A percentile compares a stretch with the other conserved stretches of the same genome.
Conservation (phyloP, 139 green algal species). For the Trebouxia sp. region DNA sequence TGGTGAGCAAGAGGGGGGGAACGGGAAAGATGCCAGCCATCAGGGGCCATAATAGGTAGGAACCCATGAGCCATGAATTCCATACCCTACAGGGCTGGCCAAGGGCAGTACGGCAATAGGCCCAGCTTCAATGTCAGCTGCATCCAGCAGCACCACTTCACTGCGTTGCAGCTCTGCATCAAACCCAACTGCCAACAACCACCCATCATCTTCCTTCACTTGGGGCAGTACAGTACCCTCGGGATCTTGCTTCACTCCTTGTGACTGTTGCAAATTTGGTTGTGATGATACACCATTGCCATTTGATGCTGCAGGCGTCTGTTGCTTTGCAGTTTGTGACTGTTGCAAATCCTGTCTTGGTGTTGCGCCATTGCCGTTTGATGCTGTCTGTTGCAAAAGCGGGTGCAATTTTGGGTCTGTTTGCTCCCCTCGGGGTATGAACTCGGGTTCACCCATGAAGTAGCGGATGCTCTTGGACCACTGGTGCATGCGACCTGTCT, state of each 20-base stretch:
- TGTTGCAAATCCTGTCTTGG: too few species aligned
- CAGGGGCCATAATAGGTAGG: conserved; percentile 25
- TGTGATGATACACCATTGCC: neutral
- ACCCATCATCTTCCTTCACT: conserved; percentile 37
- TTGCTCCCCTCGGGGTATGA: conserved; percentile 23
- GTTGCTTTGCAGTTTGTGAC: too few species aligned
- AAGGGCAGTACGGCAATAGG: conserved; percentile 49
- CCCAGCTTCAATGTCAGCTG: conserved; percentile 39
- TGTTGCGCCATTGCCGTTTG: neutral
- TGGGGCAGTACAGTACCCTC: neutral
- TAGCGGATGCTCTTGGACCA: conserved; percentile 32
- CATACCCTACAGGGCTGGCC: conserved; percentile 36
- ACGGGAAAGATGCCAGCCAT: neutral
- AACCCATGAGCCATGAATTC: conserved; percentile 53
- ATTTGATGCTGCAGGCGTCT: neutral
- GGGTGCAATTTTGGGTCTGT: neutral
- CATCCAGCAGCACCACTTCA: conserved; percentile 60
- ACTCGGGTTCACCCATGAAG: conserved; percentile 39
- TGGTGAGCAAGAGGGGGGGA: neutral
- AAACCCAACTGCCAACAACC: conserved; percentile 39
- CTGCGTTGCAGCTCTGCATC: conserved; percentile 27
- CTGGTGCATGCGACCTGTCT: neutral
- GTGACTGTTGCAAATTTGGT: too few species aligned
- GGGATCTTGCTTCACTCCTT: neutral
- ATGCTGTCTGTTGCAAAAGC: neutral